These are phyloP conservation scores for Penicillium sp. DNA, from an alignment of 2,329 filamentous ascomycete species.

Conservation along the genomic window DNA sequence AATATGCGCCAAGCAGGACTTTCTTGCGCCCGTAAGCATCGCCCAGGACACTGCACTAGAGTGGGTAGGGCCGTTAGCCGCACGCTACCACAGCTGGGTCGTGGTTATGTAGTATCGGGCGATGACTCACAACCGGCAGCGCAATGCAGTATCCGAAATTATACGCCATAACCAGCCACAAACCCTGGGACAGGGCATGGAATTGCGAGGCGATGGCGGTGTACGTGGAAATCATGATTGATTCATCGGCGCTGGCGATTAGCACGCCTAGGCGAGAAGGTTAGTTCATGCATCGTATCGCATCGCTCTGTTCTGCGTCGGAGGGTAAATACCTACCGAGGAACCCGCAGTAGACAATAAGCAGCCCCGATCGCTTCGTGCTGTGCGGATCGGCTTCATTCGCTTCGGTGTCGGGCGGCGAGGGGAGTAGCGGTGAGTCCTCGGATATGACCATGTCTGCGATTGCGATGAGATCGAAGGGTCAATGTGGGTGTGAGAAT, in stretches of 20 bases:
- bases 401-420: neutral
- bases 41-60: slow-evolving; percentile 49
- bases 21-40: slow-evolving; percentile 52
- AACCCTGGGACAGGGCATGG: slow-evolving; percentile 44
- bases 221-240: slow-evolving; percentile 68
- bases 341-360: slow-evolving; percentile 7
- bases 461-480: neutral
- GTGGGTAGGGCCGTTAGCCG: neutral
- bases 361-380: neutral
- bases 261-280: slow-evolving; percentile 56
- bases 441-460: neutral
- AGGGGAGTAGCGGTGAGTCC: neutral
- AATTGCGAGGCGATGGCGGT: slow-evolving; percentile 56
- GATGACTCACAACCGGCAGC: slow-evolving; percentile 39
- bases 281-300: neutral
- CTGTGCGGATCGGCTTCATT: neutral
- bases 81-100: neutral
- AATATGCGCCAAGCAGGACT: slow-evolving; percentile 46
- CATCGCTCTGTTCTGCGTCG: too few species aligned
- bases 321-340: slow-evolving; percentile 3
- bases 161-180: slow-evolving; percentile 53
- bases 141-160: slow-evolving; percentile 48
- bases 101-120: too few species aligned
- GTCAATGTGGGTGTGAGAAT: neutral
- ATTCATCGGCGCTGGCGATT: slow-evolving; percentile 64